Evolutionary conservation across 495 filamentous ascomycete genomes (phyloP).

Genomic region (Aspergillus sclerotiicarbonarius): DNA sequence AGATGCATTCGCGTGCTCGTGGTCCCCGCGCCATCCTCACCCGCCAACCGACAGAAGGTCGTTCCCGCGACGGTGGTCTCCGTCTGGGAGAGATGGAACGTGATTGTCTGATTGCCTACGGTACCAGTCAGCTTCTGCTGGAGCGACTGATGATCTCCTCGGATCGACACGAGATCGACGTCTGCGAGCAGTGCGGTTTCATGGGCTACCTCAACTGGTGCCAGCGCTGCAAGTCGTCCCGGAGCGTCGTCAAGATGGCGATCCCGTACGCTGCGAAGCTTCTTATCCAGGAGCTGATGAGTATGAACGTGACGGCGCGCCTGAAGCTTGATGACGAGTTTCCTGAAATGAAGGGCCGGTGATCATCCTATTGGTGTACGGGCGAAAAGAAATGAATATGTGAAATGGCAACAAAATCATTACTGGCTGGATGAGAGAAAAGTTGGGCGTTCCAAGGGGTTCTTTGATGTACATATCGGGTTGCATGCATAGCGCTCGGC

Average conservation of each 20-base stretch:
- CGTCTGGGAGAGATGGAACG: slow-evolving; percentile 98
- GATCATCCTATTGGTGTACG: slow-evolving; percentile 1
- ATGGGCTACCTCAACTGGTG: slow-evolving; percentile 96
- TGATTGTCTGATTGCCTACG: slow-evolving; percentile 95
- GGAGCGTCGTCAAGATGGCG: slow-evolving; percentile 80
- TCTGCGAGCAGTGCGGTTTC: slow-evolving; percentile 88
- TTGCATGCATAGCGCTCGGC: slow-evolving; percentile 29
- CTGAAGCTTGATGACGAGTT: slow-evolving; percentile 91
- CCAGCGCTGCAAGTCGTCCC: slow-evolving; percentile 78
- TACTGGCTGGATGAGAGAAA: slow-evolving; percentile 2
- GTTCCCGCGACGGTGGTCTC: slow-evolving; percentile 86
- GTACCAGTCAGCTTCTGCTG: slow-evolving; percentile 84
- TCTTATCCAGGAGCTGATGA: slow-evolving; percentile 91
- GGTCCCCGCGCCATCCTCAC: slow-evolving; percentile 90
- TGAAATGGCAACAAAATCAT: slow-evolving; percentile 12
- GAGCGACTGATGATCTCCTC: slow-evolving; percentile 93
- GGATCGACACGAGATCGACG: slow-evolving; percentile 84
- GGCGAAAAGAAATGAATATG: neutral
- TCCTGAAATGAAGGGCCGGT: slow-evolving; percentile 52
- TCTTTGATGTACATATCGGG: slow-evolving; percentile 18
- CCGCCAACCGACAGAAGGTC: slow-evolving; percentile 93
- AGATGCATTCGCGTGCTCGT: slow-evolving; percentile 94
- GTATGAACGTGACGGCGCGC: slow-evolving; percentile 92
- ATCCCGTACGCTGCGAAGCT: slow-evolving; percentile 99
- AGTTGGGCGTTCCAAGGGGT: neutral